Evolutionary conservation across 805 yeast species (phyloP).

Genomic region (Saccharomycopsis capsularis): DNA sequence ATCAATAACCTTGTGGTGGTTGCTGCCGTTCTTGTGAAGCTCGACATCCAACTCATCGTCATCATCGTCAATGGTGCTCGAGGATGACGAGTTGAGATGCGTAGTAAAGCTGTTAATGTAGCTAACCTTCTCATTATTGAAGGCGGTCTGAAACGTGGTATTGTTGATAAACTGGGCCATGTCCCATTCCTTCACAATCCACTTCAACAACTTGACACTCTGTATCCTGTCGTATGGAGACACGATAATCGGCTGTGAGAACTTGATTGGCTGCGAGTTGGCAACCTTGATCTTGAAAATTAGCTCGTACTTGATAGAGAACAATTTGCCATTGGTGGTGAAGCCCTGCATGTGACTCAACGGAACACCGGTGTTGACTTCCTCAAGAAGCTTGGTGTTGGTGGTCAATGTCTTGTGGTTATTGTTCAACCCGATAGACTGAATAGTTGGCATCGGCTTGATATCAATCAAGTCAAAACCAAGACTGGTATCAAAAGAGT

Average conservation of each 20-base stretch:
- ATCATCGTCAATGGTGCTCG: conserved; percentile 1
- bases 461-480: not conserved
- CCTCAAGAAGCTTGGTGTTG: conserved; percentile 21
- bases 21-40: not conserved
- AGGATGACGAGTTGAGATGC: too few relatives aligned
- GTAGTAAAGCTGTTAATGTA: conserved; percentile 16
- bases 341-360: conserved; percentile 36
- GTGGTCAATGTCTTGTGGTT: conserved; percentile 18
- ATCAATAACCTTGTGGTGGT: not conserved
- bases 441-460: conserved; percentile 13
- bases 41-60: not conserved
- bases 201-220: conserved; percentile 42
- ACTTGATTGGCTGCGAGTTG: conserved; percentile 40
- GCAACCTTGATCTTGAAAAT: conserved; percentile 41
- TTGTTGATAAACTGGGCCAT: conserved; percentile 30
- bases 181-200: conserved; percentile 49
- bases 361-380: conserved; percentile 20
- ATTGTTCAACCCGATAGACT: conserved; percentile 24
- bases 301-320: conserved; percentile 45
- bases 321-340: conserved; percentile 45
- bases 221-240: conserved; percentile 46
- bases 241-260: conserved; percentile 45
- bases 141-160: conserved; percentile 18
- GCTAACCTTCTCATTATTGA: conserved; percentile 30
- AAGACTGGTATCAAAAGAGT: not conserved